A percentile compares a stretch with the other conserved stretches of the same genome.
phyloP scores from a whole-genome alignment of 768 basidiomycete genomes.

The Tulasnella sp. region DNA sequence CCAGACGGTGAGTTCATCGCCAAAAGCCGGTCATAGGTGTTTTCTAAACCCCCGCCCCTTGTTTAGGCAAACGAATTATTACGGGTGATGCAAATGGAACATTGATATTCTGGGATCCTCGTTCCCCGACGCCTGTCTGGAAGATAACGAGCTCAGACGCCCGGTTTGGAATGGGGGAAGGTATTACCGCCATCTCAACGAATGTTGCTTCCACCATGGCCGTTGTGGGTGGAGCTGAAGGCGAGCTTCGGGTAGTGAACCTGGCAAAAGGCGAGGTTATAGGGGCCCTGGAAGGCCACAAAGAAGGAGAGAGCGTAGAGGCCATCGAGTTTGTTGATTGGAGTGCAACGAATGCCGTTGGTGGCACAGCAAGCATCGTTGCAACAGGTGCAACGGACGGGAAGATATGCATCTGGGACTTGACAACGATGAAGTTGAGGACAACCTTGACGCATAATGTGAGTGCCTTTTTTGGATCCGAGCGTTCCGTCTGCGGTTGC shows the following conservation, averaged over 20 bases:
- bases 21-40: background rate
- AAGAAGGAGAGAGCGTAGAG: slow-evolving; percentile 84
- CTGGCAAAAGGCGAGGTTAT: slow-evolving; percentile 82
- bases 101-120: slow-evolving; percentile 89
- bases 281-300: slow-evolving; percentile 72
- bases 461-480: slow-evolving; percentile 32
- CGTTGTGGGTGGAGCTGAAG: slow-evolving; percentile 81
- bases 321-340: slow-evolving; percentile 79
- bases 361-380: slow-evolving; percentile 51
- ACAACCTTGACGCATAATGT: slow-evolving; percentile 81
- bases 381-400: slow-evolving; percentile 92
- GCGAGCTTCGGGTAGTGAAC: slow-evolving; percentile 82
- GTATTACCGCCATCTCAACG: slow-evolving; percentile 81
- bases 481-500: background rate
- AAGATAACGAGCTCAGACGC: slow-evolving; percentile 68
- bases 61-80: slow-evolving; percentile 76
- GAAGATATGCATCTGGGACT: slow-evolving; percentile 92
- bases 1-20: slow-evolving; percentile 61
- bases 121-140: slow-evolving; percentile 66
- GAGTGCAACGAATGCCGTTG: slow-evolving; percentile 47
- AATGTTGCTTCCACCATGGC: slow-evolving; percentile 86
- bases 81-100: slow-evolving; percentile 79
- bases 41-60: slow-evolving; percentile 21
- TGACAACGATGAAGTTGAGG: slow-evolving; percentile 77
- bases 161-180: slow-evolving; percentile 67